Percentiles rank a stretch among this genome's conserved stretches.
phyloP scores from a whole-genome alignment of 768 basidiomycete species.

The Podaxis rugospora region DNA sequence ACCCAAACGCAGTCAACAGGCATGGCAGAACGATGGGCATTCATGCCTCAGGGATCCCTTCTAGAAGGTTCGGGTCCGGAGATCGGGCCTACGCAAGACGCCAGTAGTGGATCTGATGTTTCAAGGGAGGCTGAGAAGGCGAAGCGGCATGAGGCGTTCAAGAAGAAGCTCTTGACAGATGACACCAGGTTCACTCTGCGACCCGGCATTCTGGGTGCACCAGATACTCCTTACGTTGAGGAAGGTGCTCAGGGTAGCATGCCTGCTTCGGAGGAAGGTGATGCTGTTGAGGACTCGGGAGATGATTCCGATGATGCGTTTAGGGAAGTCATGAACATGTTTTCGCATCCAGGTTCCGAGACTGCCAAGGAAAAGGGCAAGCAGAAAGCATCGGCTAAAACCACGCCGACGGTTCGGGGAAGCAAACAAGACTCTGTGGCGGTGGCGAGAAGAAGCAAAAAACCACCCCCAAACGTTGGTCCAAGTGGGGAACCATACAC shows the following conservation, averaged over 20 bases:
- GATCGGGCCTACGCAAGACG: neutral
- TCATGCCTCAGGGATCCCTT: neutral
- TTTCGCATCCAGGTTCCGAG: constrained; percentile 25
- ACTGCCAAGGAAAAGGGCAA: constrained; percentile 33
- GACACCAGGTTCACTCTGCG: constrained; percentile 33
- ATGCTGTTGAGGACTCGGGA: constrained; percentile 19
- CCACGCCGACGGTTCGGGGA: constrained; percentile 3
- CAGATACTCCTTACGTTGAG: constrained; percentile 12
- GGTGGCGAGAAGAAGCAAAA: constrained; percentile 23
- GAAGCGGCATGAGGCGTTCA: constrained; percentile 38
- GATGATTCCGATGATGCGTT: constrained; percentile 40
- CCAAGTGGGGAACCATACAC: constrained; percentile 72
- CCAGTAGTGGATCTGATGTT: neutral
- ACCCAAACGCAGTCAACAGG: neutral
- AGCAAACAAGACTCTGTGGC: constrained; percentile 17
- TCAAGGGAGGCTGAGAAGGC: constrained; percentile 16
- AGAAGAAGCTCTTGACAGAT: constrained; percentile 45
- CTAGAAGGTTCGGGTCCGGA: neutral
- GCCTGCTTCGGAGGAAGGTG: constrained; percentile 12
- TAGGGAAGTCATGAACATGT: constrained; percentile 41
- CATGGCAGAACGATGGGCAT: constrained; percentile 6
- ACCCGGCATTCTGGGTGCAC: neutral
- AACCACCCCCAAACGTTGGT: constrained; percentile 41
- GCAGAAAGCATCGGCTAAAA: constrained; percentile 15
- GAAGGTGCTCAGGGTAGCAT: constrained; percentile 3